These are phyloP conservation scores for Phytomonas sp. DNA, from an alignment of 208 protist genomes.

Conservation along the genomic window DNA sequence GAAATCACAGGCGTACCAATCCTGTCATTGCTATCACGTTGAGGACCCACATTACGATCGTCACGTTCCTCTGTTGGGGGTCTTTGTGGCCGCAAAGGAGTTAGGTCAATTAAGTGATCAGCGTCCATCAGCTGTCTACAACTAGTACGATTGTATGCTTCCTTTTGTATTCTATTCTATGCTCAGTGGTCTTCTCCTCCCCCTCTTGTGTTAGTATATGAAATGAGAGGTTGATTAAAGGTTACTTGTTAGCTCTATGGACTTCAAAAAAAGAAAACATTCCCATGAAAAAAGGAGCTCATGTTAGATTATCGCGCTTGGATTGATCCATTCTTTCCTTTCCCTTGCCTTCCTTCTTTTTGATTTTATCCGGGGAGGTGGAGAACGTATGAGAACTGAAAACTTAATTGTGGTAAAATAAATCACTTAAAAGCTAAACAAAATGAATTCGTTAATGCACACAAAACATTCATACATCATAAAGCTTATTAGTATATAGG, in stretches of 20 bases:
- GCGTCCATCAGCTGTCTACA: conserved; percentile 21
- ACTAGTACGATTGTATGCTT: background rate
- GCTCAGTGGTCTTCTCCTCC: background rate
- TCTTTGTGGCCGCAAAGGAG: conserved; percentile 38
- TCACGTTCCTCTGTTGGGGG: conserved; percentile 13
- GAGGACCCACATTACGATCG: background rate
- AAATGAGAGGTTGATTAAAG: background rate
- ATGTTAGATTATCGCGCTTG: too few relatives aligned
- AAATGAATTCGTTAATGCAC: background rate
- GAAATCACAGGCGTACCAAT: conserved; percentile 1
- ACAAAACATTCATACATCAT: background rate
- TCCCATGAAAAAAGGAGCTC: too few relatives aligned
- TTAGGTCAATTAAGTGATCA: conserved; percentile 46
- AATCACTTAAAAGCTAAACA: background rate
- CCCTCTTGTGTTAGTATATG: background rate
- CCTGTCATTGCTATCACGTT: background rate
- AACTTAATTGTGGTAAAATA: background rate
- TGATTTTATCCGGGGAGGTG: background rate
- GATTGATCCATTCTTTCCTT: background rate
- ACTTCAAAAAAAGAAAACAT: background rate
- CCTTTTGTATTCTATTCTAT: background rate
- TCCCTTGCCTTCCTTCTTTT: background rate
- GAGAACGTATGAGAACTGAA: background rate
- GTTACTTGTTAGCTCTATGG: background rate
- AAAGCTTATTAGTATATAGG: background rate